phyloP scores from a whole-genome alignment of 2,329 filamentous ascomycete genomes.

The Penicillium sp. region DNA sequence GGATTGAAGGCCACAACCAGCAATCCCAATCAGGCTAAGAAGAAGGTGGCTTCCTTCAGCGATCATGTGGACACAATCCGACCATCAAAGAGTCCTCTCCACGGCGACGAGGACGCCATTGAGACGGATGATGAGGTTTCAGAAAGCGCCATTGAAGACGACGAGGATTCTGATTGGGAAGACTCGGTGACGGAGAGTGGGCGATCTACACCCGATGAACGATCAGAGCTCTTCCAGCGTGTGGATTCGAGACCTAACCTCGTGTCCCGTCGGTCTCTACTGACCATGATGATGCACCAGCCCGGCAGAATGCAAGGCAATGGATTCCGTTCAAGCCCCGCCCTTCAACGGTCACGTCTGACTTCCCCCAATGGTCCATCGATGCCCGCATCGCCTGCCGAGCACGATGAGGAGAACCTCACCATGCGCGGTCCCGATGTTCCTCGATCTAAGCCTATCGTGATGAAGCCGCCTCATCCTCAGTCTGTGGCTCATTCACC shows the following conservation, averaged over 20 bases:
- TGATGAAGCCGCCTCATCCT: slow-evolving; percentile 61
- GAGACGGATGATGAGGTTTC: slow-evolving; percentile 63
- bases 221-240: slow-evolving; percentile 71
- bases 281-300: slow-evolving; percentile 83
- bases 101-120: slow-evolving; percentile 52
- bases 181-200: slow-evolving; percentile 73
- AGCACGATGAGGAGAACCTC: slow-evolving; percentile 59
- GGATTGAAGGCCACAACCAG: slow-evolving; percentile 38
- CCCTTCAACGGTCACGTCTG: slow-evolving; percentile 50
- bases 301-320: slow-evolving; percentile 66
- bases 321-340: slow-evolving; percentile 44
- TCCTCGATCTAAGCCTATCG: slow-evolving; percentile 74
- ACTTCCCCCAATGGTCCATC: slow-evolving; percentile 64
- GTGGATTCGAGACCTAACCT: slow-evolving; percentile 84
- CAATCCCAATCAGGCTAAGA: slow-evolving; percentile 50
- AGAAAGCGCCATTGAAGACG: slow-evolving; percentile 74
- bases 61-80: slow-evolving; percentile 65
- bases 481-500: slow-evolving; percentile 79
- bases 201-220: slow-evolving; percentile 72
- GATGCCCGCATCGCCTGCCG: slow-evolving; percentile 52
- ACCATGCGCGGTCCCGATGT: slow-evolving; percentile 56
- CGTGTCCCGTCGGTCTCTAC: slow-evolving; percentile 76
- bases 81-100: slow-evolving; percentile 49
- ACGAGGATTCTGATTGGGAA: slow-evolving; percentile 57
- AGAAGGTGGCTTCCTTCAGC: slow-evolving; percentile 81